Evolutionary conservation across 1,284 basidiomycete species (phyloP), one percentile per base, ranked within the genome.

Genomic region (Cryptococcus sp.): DNA sequence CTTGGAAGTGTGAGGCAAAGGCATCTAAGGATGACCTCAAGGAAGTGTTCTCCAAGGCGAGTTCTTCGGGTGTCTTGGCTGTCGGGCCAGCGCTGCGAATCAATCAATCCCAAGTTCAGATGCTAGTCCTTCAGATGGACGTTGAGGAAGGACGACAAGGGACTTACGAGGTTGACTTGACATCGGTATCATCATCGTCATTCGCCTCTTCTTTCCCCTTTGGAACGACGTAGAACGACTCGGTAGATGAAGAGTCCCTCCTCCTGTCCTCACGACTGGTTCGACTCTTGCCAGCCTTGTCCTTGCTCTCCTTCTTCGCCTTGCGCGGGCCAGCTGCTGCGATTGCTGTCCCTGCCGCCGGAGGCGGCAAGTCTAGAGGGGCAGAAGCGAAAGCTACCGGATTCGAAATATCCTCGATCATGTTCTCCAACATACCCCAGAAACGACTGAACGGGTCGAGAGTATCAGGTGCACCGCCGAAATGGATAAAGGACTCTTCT

Each of bases 391-490:
- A 78, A 5, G 74, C 76, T 3, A 76, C 72, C 1, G 78, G 77
- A 52, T 76, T 74, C 40, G 69, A 71, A 23, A 78, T 75, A 49
- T 77, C 72, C 19, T 78, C 76, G 29, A 76, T 52, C 64, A 72
- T 73, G 46, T 73, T 77, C 54, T 79, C 77, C 20, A 79, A 59
- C 62, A 74, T 74, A 8, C 72, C 75, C 78, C 78, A 80, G 61
- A 80, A 80, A n/a, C 75, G 57, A 1, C 63, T 66, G 59, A 79
- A 80, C 5, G 77, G 77, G 54, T 80, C 78, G 1, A 69, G 52
- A 0, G 70, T 68, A 39, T 76, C 74, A 2, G 75, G 70, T 1
- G 63, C 49, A 5, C 63, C 62, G 1, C 71, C 72, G 1, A 73
- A 67, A 40, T 74, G 57, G 19, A 73, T 52, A 47, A 65, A 76